phyloP scores from a whole-genome alignment of 192 early-diverging fungal genomes.

The Dissophora globulifera region DNA sequence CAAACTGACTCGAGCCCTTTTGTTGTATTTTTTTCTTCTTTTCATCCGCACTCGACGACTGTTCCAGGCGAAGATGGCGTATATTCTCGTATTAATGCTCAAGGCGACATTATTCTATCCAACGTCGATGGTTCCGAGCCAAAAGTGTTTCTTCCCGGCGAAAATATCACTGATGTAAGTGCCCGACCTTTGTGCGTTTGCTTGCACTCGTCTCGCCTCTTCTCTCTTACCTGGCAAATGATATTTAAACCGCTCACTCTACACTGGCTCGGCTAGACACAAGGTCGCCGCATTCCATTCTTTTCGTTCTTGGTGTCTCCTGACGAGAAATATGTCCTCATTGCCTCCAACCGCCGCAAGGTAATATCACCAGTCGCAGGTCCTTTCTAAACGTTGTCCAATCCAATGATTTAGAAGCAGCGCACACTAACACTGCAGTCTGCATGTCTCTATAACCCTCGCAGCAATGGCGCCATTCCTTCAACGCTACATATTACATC shows the following conservation, averaged over 20 bases:
- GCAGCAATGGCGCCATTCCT: slow-evolving; percentile 88
- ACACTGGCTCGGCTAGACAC: no score
- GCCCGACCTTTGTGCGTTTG: no score
- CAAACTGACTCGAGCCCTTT: not conserved
- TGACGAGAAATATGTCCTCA: slow-evolving; percentile 81
- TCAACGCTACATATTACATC: slow-evolving; percentile 81
- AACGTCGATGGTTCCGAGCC: slow-evolving; percentile 44
- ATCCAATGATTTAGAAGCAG: not conserved
- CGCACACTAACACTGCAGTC: not conserved
- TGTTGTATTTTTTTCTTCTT: not conserved
- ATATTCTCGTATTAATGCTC: slow-evolving; percentile 29
- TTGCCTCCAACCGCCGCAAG: slow-evolving; percentile 72
- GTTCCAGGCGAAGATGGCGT: slow-evolving; percentile 38
- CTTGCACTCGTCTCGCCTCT: no score
- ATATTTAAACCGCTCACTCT: no score
- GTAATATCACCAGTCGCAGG: slow-evolving; percentile 35
- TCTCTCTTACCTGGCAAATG: no score
- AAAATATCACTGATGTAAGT: slow-evolving; percentile 47
- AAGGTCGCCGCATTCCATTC: slow-evolving; percentile 41
- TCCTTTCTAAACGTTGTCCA: no score
- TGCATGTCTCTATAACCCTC: not conserved
- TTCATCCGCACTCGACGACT: not conserved
- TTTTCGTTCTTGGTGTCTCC: slow-evolving; percentile 75
- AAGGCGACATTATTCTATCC: slow-evolving; percentile 44
- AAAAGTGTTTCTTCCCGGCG: slow-evolving; percentile 39